Evolutionary conservation across 1,284 basidiomycete species (phyloP).

Genomic region (Cutaneotrichosporon sp.): DNA sequence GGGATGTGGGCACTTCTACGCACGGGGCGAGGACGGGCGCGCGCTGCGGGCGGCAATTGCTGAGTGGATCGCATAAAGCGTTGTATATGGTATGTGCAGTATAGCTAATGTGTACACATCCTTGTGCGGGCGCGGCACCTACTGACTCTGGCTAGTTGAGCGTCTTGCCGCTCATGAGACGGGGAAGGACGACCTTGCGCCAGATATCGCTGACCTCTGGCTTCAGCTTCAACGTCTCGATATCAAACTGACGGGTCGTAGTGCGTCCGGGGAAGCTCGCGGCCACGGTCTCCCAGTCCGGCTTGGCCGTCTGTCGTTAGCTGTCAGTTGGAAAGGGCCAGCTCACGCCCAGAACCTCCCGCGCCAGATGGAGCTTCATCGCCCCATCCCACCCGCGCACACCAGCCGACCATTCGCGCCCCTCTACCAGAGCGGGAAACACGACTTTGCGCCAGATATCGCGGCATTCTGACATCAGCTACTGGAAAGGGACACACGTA

Average conservation of each 20-base stretch:
- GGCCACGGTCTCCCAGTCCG: conserved; percentile 27
- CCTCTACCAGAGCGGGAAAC: conserved; percentile 23
- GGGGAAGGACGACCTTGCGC: conserved; percentile 39
- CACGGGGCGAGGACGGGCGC: conserved; percentile 26
- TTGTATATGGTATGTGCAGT: conserved; percentile 7
- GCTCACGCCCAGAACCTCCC: conserved; percentile 27
- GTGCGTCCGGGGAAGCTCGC: conserved; percentile 22
- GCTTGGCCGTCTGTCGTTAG: conserved; percentile 25
- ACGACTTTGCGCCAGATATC: conserved; percentile 44
- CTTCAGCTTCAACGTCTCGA: conserved; percentile 7
- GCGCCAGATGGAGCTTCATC: conserved; percentile 26
- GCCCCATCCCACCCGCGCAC: conserved; percentile 20
- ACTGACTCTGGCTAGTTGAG: background rate
- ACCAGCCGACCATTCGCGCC: conserved; percentile 29
- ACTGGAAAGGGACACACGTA: too few relatives aligned
- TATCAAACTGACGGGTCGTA: conserved; percentile 28
- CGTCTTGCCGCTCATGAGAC: conserved; percentile 30
- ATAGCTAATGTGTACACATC: background rate
- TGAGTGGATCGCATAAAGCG: conserved; percentile 32
- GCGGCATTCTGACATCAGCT: conserved; percentile 32
- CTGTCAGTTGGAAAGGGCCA: too few relatives aligned
- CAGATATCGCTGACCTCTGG: conserved; percentile 42
- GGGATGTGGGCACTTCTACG: conserved; percentile 44
- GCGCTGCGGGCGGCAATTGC: conserved; percentile 24
- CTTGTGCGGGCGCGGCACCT: too few relatives aligned